Base-by-base conservation (phyloP, 345 rosid genomes). In the Sonneratia caseolaris region DNA sequence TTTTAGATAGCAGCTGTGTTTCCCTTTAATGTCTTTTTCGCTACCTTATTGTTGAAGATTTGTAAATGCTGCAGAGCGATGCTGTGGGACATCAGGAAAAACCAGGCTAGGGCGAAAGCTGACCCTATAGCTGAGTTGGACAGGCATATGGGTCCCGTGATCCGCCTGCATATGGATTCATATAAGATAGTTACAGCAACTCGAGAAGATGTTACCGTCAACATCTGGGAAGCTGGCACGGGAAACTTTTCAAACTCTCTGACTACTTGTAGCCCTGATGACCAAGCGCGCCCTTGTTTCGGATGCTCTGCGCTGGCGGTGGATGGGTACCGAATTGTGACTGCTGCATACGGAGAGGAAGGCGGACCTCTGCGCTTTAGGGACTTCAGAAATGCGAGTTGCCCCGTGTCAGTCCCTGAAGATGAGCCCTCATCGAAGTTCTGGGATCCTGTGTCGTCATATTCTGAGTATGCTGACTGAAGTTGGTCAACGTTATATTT, bases 31-130 rank as follows among this genome's bases (percentile, higher is more conserved):
- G 0, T 59, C 32, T 2, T 24, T 22, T 11, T 53, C 18, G 22
- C n/a, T 8, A 9, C 14, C 13, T 47, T 53, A 62, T n/a, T 27
- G 19, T 13, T 1, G 66, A 5, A 19, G 64, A 16, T 42, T 7
- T 51, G 66, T 49, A 51, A 47, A 70, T 71, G 40, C 61, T 80
- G 62, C 84, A 87, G 94, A 61, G 92, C 92, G 70, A 36, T 80
- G 81, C 82, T 87, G 66, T 87, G 90, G 92, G 96, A 89, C 76
- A 59, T 79, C 55, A 84, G 90, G 80, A 80, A 72, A 80, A 82
- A 62, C 78, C 80, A 77, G 77, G 80, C 76, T 69, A 56, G 69
- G 7, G 38, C 40, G 35, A 81, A 78, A 67, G 76, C 76, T 1
- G 70, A 83, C 75, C 79, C 89, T 40, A 47, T 87, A 18, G 79